These are phyloP conservation scores for Ceratocystis smalleyi DNA, from an alignment of 2,329 filamentous ascomycete species.

Conservation along the genomic window DNA sequence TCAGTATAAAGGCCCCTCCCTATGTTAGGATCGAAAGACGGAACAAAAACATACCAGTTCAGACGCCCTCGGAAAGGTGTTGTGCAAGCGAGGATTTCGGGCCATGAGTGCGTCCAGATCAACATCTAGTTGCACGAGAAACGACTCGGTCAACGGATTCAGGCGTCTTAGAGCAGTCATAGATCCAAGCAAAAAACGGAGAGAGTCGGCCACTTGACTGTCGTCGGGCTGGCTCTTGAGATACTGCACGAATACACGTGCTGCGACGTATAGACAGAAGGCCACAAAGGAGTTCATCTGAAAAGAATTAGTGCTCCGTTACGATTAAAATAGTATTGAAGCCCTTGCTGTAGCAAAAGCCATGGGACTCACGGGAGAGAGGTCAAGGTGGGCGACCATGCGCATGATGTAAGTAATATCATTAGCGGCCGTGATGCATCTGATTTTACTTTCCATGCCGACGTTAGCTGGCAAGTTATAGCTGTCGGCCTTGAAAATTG, in stretches of 20 bases:
- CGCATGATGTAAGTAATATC: slow-evolving; percentile 93
- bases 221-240: slow-evolving; percentile 88
- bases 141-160: slow-evolving; percentile 86
- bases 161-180: slow-evolving; percentile 80
- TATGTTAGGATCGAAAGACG: neutral
- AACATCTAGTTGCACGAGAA: slow-evolving; percentile 81
- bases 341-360: too few species aligned
- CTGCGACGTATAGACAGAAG: slow-evolving; percentile 91
- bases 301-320: slow-evolving; percentile 18
- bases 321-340: neutral
- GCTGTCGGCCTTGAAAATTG: slow-evolving; percentile 93
- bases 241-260: slow-evolving; percentile 88
- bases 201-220: slow-evolving; percentile 56
- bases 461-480: slow-evolving; percentile 63
- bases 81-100: slow-evolving; percentile 41
- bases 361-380: slow-evolving; percentile 50
- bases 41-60: slow-evolving; percentile 34
- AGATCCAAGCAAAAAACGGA: slow-evolving; percentile 80
- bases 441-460: slow-evolving; percentile 75
- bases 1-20: neutral
- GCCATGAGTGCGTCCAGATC: slow-evolving; percentile 64
- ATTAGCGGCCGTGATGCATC: slow-evolving; percentile 83
- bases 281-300: slow-evolving; percentile 93
- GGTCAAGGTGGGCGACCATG: slow-evolving; percentile 79
- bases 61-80: slow-evolving; percentile 37